Evolutionary conservation across 1,139 yeast species (phyloP).

Genomic region (Blastobotrys petasosporus): DNA sequence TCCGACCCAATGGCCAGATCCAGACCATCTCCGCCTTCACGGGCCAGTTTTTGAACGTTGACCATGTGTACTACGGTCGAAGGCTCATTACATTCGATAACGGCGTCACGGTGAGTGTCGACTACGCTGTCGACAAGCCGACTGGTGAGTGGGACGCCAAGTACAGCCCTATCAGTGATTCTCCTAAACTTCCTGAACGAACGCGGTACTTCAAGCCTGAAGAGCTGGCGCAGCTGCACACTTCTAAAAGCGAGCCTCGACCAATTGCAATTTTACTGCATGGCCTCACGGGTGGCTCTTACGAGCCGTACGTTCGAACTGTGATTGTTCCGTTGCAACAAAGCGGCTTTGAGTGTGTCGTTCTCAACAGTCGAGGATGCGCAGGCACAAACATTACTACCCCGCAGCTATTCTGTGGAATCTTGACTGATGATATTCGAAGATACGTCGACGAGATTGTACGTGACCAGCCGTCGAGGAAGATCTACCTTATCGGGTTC

Average conservation of each 20-base stretch:
- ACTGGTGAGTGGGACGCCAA: conserved; percentile 45
- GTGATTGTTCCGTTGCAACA: conserved; percentile 22
- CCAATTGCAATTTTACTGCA: conserved; percentile 72
- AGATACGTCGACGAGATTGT: conserved; percentile 50
- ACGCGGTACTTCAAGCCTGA: conserved; percentile 60
- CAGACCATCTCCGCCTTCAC: conserved; percentile 67
- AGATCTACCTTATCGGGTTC: conserved; percentile 71
- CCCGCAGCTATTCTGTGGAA: conserved; percentile 67
- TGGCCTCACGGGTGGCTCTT: conserved; percentile 90
- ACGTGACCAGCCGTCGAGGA: conserved; percentile 59
- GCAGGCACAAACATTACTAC: conserved; percentile 74
- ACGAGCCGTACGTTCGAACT: conserved; percentile 78
- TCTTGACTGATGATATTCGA: conserved; percentile 67
- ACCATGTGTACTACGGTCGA: conserved; percentile 69
- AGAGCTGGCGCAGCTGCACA: conserved; percentile 38
- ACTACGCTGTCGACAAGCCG: conserved; percentile 58
- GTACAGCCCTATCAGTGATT: conserved; percentile 58
- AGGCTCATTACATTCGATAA: conserved; percentile 50
- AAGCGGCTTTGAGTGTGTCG: conserved; percentile 56
- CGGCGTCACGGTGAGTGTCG: conserved; percentile 68
- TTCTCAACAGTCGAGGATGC: conserved; percentile 80
- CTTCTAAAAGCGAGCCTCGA: conserved; percentile 35
- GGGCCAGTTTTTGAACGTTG: conserved; percentile 47
- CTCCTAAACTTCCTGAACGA: conserved; percentile 73
- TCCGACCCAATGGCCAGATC: conserved; percentile 62